Conservation (phyloP, 768 basidiomycete species). For the Lentinula aciculospora region DNA sequence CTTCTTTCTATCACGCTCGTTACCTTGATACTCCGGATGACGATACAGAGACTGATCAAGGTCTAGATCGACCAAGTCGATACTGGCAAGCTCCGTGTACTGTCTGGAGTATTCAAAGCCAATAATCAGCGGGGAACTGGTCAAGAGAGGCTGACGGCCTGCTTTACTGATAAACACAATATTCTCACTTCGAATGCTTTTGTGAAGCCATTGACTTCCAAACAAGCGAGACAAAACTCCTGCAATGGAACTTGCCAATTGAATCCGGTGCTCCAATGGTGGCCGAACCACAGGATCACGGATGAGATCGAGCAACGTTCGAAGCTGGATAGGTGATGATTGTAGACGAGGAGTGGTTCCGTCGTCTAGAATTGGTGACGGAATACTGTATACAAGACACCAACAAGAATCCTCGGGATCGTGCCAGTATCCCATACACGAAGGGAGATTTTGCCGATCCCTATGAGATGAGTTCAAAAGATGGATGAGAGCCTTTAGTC, state of each 20-base stretch:
- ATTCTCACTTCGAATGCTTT: slow-evolving; percentile 8
- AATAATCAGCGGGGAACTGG: background rate
- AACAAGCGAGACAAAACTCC: slow-evolving; percentile 7
- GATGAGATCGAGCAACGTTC: background rate
- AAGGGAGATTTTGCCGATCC: background rate
- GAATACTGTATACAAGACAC: slow-evolving; percentile 7
- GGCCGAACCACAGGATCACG: background rate
- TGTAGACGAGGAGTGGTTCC: background rate
- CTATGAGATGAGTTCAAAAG: slow-evolving; percentile 3
- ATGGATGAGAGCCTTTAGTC: slow-evolving; percentile 3
- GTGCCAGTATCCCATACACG: slow-evolving; percentile 10
- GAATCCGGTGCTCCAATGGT: slow-evolving; percentile 6
- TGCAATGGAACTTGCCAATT: background rate
- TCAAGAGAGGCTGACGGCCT: background rate
- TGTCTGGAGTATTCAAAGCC: slow-evolving; percentile 11
- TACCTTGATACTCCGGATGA: slow-evolving; percentile 9
- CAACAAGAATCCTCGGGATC: slow-evolving; percentile 3
- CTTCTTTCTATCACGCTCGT: background rate
- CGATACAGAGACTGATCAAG: slow-evolving; percentile 6
- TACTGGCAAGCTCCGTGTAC: slow-evolving; percentile 7
- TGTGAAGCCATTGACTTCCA: slow-evolving; percentile 10
- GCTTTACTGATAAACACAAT: slow-evolving; percentile 2
- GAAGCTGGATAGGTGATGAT: background rate
- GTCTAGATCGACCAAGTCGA: background rate
- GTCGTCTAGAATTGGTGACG: background rate